Evolutionary conservation across 169 alveolate species (phyloP).

Genomic region (Pseudocohnilembus persalinus): DNA sequence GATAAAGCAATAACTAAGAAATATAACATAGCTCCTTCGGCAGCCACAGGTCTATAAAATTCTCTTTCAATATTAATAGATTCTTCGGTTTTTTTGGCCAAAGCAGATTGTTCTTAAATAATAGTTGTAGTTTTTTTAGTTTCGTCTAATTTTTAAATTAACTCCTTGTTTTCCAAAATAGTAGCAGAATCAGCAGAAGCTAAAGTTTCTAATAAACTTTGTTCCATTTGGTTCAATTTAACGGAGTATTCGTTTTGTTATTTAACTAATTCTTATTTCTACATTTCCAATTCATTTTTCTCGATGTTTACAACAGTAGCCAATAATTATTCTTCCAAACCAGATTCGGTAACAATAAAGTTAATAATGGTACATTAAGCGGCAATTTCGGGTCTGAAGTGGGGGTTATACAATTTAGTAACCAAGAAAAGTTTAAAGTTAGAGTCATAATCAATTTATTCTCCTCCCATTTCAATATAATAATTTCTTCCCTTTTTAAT

Average conservation of each 20-base stretch:
- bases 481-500: slow-evolving; percentile 85
- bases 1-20: slow-evolving; percentile 93
- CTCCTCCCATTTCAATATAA: slow-evolving; percentile 87
- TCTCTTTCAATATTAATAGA: slow-evolving; percentile 94
- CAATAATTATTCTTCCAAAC: slow-evolving; percentile 95
- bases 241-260: slow-evolving; percentile 93
- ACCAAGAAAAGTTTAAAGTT: slow-evolving; percentile 91
- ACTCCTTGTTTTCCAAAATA: slow-evolving; percentile 90
- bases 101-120: slow-evolving; percentile 86
- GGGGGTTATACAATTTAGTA: slow-evolving; percentile 96
- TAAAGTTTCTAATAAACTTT: slow-evolving; percentile 89
- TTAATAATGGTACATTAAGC: slow-evolving; percentile 96
- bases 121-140: slow-evolving; percentile 92
- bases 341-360: slow-evolving; percentile 96
- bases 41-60: slow-evolving; percentile 94
- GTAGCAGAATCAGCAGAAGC: slow-evolving; percentile 96
- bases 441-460: slow-evolving; percentile 88
- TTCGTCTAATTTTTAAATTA: slow-evolving; percentile 91
- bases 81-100: slow-evolving; percentile 86
- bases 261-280: slow-evolving; percentile 91
- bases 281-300: slow-evolving; percentile 95
- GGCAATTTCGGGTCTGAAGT: slow-evolving; percentile 97
- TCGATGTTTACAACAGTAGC: slow-evolving; percentile 95
- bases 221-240: slow-evolving; percentile 91
- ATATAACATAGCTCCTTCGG: slow-evolving; percentile 96